These are phyloP conservation scores for Yamadazyma sp. DNA, from an alignment of 805 yeast genomes.

Conservation along the genomic window DNA sequence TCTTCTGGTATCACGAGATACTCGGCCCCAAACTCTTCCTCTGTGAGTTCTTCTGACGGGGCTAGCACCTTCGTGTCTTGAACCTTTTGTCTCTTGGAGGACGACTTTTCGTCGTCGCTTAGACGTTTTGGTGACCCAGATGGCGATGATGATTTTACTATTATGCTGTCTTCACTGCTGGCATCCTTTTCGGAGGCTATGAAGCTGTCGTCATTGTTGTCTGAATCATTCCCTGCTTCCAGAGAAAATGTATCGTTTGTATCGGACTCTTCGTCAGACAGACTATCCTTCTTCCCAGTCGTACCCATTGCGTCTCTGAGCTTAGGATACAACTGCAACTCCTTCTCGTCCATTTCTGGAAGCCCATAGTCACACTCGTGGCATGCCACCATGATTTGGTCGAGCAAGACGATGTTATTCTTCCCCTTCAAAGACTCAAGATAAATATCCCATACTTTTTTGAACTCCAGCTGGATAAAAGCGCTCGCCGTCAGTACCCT, in stretches of 20 bases:
- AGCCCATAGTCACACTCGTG: constrained; percentile 6
- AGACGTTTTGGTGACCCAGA: background rate
- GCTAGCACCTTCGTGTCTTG: background rate
- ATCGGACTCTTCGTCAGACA: constrained; percentile 11
- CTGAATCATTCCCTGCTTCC: constrained; percentile 9
- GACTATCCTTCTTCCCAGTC: background rate
- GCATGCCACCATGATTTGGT: constrained; percentile 7
- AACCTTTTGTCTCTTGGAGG: background rate
- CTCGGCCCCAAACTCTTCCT: background rate
- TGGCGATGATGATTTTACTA: background rate
- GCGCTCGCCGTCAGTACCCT: constrained; percentile 2
- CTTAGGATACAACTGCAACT: constrained; percentile 1
- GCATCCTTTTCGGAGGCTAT: constrained; percentile 5
- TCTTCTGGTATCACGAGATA: background rate
- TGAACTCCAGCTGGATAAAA: constrained; percentile 6
- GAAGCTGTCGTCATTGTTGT: constrained; percentile 9
- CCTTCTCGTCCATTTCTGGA: background rate
- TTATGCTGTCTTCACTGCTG: constrained; percentile 3
- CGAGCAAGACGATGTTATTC: constrained; percentile 5
- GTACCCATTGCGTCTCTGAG: background rate
- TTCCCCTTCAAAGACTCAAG: constrained; percentile 5
- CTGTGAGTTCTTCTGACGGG: constrained; percentile 1
- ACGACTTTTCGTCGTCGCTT: background rate
- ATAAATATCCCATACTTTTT: constrained; percentile 8
- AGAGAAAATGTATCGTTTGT: constrained; percentile 12